These are phyloP conservation scores for Colletotrichum kahawae DNA, from an alignment of 2,329 filamentous ascomycete species.

Conservation along the genomic window DNA sequence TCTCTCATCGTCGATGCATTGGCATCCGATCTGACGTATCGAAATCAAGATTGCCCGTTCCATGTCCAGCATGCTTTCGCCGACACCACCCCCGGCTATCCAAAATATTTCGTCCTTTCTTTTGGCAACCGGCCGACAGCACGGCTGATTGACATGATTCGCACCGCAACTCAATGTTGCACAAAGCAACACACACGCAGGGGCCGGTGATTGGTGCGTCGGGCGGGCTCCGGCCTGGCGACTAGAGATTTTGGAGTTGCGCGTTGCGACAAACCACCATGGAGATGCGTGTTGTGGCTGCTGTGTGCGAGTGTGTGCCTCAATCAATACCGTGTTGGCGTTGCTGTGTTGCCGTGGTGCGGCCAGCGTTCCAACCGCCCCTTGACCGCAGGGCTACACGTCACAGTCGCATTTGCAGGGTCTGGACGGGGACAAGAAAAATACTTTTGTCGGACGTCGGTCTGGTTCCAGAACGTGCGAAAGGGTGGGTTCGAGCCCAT, in stretches of 20 bases:
- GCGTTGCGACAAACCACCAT: background rate
- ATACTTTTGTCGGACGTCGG: conserved; percentile 12
- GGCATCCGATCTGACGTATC: background rate
- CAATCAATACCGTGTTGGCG: background rate
- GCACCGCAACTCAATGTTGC: background rate
- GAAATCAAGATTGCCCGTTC: background rate
- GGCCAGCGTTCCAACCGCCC: background rate
- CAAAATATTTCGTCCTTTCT: background rate
- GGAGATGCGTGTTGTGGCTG: background rate
- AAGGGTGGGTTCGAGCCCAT: conserved; percentile 14
- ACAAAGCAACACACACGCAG: conserved; percentile 10
- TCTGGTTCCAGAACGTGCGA: conserved; percentile 17
- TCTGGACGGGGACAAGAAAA: conserved; percentile 7
- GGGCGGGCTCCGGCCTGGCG: background rate
- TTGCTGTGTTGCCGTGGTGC: background rate
- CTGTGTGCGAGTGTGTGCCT: background rate
- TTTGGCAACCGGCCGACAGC: background rate
- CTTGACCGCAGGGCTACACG: background rate
- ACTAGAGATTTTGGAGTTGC: background rate
- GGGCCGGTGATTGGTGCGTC: background rate
- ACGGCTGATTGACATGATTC: background rate
- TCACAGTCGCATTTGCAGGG: conserved; percentile 19
- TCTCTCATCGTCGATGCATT: background rate
- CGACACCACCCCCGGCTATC: background rate
- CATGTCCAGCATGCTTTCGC: background rate